Conservation (phyloP, 2,329 filamentous ascomycete genomes). For the Xylogone sp. region DNA sequence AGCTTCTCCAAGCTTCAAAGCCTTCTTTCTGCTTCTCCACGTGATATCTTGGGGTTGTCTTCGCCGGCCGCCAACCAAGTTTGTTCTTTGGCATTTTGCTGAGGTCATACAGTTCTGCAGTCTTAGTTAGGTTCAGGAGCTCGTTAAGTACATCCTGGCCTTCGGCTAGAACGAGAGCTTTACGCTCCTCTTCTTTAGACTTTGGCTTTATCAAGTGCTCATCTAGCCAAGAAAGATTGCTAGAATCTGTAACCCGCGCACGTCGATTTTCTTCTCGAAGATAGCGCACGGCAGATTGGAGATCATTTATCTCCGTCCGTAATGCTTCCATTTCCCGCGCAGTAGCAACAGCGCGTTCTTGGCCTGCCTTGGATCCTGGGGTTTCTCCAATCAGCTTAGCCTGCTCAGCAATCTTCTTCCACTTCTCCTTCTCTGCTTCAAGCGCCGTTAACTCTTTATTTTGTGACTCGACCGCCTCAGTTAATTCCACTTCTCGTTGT, state of each 20-base stretch:
- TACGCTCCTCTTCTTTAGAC: slow-evolving; percentile 43
- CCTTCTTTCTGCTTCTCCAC: slow-evolving; percentile 63
- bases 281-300: slow-evolving; percentile 64
- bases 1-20: slow-evolving; percentile 57
- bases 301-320: slow-evolving; percentile 61
- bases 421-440: slow-evolving; percentile 64
- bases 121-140: slow-evolving; percentile 57
- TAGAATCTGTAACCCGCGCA: slow-evolving; percentile 54
- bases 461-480: slow-evolving; percentile 63
- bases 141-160: slow-evolving; percentile 61
- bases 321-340: slow-evolving; percentile 71
- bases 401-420: slow-evolving; percentile 67
- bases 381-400: slow-evolving; percentile 48
- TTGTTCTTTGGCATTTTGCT: slow-evolving; percentile 52
- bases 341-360: slow-evolving; percentile 65
- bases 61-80: slow-evolving; percentile 63
- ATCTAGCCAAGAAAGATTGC: slow-evolving; percentile 57
- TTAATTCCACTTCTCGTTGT: slow-evolving; percentile 47
- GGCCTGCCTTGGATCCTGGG: slow-evolving; percentile 51
- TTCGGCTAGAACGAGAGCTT: slow-evolving; percentile 53
- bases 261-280: slow-evolving; percentile 64
- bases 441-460: slow-evolving; percentile 62
- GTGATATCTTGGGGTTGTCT: slow-evolving; percentile 61
- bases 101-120: slow-evolving; percentile 58
- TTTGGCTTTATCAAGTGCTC: slow-evolving; percentile 51